Conservation (phyloP, 306 rosid species). For the Amphicarpaea edgeworthii region DNA sequence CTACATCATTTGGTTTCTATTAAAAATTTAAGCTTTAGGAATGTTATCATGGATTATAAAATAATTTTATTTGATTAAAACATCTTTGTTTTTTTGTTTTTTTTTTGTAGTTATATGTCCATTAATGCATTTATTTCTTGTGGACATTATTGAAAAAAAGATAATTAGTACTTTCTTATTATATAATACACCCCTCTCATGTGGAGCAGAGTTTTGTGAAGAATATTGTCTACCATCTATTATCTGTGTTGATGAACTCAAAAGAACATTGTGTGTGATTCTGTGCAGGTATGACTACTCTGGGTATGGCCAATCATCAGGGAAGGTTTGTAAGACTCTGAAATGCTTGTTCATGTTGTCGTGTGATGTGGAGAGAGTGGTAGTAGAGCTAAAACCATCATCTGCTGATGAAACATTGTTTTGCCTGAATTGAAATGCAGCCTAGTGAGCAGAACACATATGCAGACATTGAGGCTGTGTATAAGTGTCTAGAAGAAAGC, state of each 20-base stretch:
- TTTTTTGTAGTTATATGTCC: background rate
- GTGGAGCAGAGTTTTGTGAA: background rate
- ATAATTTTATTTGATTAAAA: background rate
- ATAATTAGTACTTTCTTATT: background rate
- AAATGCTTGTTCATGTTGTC: constrained; percentile 36
- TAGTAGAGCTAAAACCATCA: constrained; percentile 42
- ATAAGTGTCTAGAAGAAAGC: constrained; percentile 85
- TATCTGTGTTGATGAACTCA: background rate
- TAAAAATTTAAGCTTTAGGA: background rate
- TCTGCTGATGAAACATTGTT: constrained; percentile 40
- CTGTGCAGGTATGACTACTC: constrained; percentile 70
- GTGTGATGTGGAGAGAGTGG: constrained; percentile 20
- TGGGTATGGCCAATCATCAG: constrained; percentile 62
- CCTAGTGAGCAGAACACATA: constrained; percentile 92
- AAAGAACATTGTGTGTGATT: background rate
- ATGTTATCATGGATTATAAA: background rate
- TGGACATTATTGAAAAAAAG: background rate
- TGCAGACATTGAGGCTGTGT: constrained; percentile 88
- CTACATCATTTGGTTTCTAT: background rate
- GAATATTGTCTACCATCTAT: background rate
- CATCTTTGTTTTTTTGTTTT: background rate
- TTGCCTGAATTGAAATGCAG: constrained; percentile 59
- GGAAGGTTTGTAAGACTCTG: constrained; percentile 72
- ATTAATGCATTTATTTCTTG: background rate
- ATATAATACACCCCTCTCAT: background rate